Conservation (phyloP, 495 filamentous ascomycete genomes). For the Aspergillus conjunctus region DNA sequence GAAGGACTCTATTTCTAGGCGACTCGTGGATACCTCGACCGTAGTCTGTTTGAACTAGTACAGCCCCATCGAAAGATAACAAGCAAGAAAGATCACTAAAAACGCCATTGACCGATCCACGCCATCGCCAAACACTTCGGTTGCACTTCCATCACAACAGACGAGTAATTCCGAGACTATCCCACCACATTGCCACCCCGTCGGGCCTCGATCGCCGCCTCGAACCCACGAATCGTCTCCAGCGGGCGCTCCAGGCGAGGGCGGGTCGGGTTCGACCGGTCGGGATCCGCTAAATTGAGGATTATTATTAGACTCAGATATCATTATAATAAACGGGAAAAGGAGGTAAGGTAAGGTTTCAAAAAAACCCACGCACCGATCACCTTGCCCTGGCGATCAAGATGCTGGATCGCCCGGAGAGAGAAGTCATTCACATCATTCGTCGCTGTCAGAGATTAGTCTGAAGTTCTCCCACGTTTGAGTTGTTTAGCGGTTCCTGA, state of each 20-base stretch:
- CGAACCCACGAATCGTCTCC: conserved; percentile 89
- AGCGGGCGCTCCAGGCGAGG: conserved; percentile 85
- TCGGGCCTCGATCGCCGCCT: conserved; percentile 78
- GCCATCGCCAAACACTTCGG: neutral
- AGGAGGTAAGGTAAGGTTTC: neutral
- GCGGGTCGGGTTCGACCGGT: conserved; percentile 67
- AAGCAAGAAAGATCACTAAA: neutral
- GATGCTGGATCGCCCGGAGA: conserved; percentile 73
- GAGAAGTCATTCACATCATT: conserved; percentile 36
- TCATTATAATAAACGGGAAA: conserved; percentile 35
- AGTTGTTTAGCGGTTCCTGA: neutral
- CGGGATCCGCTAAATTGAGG: conserved; percentile 39
- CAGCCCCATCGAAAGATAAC: neutral
- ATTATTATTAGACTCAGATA: conserved; percentile 8
- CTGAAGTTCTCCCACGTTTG: neutral
- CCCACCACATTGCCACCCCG: conserved; percentile 28
- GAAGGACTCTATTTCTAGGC: conserved; percentile 18
- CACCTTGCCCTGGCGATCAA: conserved; percentile 75
- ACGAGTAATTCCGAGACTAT: conserved; percentile 2
- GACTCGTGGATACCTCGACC: neutral
- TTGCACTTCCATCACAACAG: too few relatives aligned
- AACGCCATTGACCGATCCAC: neutral
- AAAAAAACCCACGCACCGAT: conserved; percentile 64
- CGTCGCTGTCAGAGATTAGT: conserved; percentile 18
- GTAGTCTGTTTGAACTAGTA: neutral